Evolutionary conservation across 2,329 filamentous ascomycete species (phyloP).

Genomic region (Fusarium incarnatum): DNA sequence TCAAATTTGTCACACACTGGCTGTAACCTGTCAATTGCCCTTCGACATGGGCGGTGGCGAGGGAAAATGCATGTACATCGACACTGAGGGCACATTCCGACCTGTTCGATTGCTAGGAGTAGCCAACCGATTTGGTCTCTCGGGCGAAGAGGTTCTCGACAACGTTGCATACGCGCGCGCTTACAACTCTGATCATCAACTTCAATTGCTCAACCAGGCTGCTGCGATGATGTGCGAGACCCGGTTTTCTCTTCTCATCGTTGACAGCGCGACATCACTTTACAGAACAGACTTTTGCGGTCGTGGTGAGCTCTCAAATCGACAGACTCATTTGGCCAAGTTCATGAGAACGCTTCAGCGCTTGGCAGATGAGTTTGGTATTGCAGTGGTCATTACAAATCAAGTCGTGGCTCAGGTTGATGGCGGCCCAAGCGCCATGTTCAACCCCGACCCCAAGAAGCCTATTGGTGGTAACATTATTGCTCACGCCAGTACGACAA

Average conservation of each 20-base stretch:
- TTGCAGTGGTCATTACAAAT: constrained; percentile 98
- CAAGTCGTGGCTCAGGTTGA: constrained; percentile 99
- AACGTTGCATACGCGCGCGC: constrained; percentile 98
- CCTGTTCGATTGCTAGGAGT: constrained; percentile 92
- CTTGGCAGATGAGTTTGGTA: constrained; percentile 86
- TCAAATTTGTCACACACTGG: constrained; percentile 98
- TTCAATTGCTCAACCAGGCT: constrained; percentile 93
- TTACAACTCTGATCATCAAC: constrained; percentile 98
- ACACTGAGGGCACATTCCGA: constrained; percentile 96
- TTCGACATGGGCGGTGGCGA: constrained; percentile 99
- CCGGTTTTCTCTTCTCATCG: constrained; percentile 92
- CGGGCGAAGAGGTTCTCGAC: constrained; percentile 96
- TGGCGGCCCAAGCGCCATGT: constrained; percentile 96
- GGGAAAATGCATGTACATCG: constrained; percentile 98
- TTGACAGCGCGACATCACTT: constrained; percentile 94
- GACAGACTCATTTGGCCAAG: constrained; percentile 89
- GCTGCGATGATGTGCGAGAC: constrained; percentile 99
- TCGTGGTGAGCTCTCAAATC: constrained; percentile 94
- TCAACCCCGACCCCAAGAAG: constrained; percentile 99
- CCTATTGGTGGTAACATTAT: constrained; percentile 99
- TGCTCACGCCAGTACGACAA: constrained; percentile 94
- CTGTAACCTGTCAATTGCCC: constrained; percentile 95
- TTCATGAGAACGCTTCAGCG: constrained; percentile 88
- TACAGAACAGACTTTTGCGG: constrained; percentile 97
- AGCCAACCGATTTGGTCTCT: constrained; percentile 92